Evolutionary conservation across 2,329 filamentous ascomycete genomes (phyloP), one percentile per base, ranked within the genome.

Genomic region (Claviceps africana): DNA sequence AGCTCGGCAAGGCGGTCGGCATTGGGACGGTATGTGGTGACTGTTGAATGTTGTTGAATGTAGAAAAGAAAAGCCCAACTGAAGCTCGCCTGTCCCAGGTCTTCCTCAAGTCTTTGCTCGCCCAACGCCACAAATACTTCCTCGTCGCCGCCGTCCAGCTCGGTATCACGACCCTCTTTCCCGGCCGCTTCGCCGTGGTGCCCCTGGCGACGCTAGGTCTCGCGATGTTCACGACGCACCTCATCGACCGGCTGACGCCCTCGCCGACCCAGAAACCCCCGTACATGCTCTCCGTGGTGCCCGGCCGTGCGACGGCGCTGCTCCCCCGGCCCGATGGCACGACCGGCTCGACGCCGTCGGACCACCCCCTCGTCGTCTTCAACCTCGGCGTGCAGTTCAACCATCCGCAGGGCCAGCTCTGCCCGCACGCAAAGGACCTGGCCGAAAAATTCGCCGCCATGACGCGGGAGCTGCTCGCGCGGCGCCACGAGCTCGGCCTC

Each of bases 351-450:
- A 47, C 54, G 1, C 63, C 69, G 2, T 61, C 62, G 13, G 51
- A 59, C 2, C 55, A 61, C 2, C 53, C 62, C 19, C 37, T 73
- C 22, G 67, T 72, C 37, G 68, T 72, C 51, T 72, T 75, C 61
- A 67, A 46, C 57, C 64, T 75, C 15, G 72, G 71, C 47, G 60
- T 67, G 13, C 70, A 72, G 53, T 64, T 64, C 58, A 73, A 73
- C 63, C 71, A 74, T 49, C 76, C 77, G 0, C 65, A 78, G 0
- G 76, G 77, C 3, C 44, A 71, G 9, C 59, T 78, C 21, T 64
- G 67, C 2, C 75, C 77, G 0, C 69, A 71, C 47, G 68, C 65
- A 52, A 62, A 62, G 25, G 64, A 72, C 19, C 58, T 75, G 0
- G 65, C 60, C 45, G 56, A 58, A 0, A 64, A 63, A 55, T 75